Evolutionary conservation across 345 rosid genomes (phyloP).

Genomic region (Balakata baccata): DNA sequence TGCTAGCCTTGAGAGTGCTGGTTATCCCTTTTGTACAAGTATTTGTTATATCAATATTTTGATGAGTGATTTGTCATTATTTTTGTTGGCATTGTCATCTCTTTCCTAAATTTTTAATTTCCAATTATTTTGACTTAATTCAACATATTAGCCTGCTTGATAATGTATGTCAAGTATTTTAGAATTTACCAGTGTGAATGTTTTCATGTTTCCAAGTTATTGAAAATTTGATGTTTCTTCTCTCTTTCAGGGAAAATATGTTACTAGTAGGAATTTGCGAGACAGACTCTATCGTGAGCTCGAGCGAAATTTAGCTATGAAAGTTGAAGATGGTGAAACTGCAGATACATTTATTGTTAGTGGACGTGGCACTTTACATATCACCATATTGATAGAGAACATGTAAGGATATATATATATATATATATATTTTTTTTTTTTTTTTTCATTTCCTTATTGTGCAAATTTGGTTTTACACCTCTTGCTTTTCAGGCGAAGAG

Average conservation of each 20-base stretch:
- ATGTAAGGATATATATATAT: constrained; percentile 73
- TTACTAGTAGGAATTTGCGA: constrained; percentile 90
- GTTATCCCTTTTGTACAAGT: background rate
- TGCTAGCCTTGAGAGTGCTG: background rate
- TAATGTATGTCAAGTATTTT: background rate
- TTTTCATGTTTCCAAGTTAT: background rate
- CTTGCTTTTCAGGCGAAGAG: constrained; percentile 77
- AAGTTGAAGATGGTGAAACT: constrained; percentile 95
- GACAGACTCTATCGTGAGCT: constrained; percentile 91
- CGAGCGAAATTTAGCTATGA: constrained; percentile 95
- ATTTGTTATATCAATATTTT: background rate
- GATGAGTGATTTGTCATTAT: background rate
- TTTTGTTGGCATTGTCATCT: background rate
- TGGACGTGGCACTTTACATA: constrained; percentile 96
- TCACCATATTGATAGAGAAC: constrained; percentile 89
- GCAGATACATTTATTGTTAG: constrained; percentile 90
- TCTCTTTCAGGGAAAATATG: constrained; percentile 77
- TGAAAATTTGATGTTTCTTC: background rate
- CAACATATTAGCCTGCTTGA: background rate
- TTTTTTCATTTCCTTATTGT: constrained; percentile 22
- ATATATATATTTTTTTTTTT: constrained; percentile 22
- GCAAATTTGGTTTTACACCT: constrained; percentile 10
- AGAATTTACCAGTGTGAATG: background rate
- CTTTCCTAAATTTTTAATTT: background rate
- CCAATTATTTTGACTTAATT: background rate